A percentile compares a stretch with the other conserved stretches of the same genome.
Evolutionary conservation across 768 basidiomycete species (phyloP).

Genomic region (Tulasnella sp.): DNA sequence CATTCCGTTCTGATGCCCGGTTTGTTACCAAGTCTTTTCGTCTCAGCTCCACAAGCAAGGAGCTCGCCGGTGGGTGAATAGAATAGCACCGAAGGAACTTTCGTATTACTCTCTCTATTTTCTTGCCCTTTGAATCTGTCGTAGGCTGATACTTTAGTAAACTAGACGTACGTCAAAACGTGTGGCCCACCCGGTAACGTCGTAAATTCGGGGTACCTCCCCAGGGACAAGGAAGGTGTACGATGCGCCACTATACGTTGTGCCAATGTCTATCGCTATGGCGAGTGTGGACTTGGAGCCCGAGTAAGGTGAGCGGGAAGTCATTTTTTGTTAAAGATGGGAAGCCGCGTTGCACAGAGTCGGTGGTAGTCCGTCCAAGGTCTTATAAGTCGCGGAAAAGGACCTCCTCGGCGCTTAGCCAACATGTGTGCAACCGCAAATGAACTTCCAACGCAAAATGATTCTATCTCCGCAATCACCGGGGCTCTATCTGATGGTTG

Average conservation of each 20-base stretch:
- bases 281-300: background rate
- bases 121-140: slow-evolving; percentile 17
- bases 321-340: background rate
- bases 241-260: slow-evolving; percentile 1
- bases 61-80: background rate
- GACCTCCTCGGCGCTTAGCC: slow-evolving; percentile 3
- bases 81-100: slow-evolving; percentile 10
- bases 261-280: background rate
- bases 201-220: background rate
- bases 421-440: background rate
- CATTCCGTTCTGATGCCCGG: background rate
- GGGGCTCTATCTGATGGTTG: background rate
- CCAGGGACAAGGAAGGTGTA: background rate
- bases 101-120: background rate
- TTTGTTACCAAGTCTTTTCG: background rate
- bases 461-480: background rate
- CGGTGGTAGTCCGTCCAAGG: background rate
- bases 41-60: background rate
- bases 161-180: too few relatives aligned
- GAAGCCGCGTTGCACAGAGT: background rate
- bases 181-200: background rate
- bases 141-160: too few relatives aligned
- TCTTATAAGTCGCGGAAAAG: background rate
- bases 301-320: background rate
- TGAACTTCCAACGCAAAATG: background rate